Conservation (phyloP, 2,329 filamentous ascomycete species). For the Phaeosphaeriaceae sp. region DNA sequence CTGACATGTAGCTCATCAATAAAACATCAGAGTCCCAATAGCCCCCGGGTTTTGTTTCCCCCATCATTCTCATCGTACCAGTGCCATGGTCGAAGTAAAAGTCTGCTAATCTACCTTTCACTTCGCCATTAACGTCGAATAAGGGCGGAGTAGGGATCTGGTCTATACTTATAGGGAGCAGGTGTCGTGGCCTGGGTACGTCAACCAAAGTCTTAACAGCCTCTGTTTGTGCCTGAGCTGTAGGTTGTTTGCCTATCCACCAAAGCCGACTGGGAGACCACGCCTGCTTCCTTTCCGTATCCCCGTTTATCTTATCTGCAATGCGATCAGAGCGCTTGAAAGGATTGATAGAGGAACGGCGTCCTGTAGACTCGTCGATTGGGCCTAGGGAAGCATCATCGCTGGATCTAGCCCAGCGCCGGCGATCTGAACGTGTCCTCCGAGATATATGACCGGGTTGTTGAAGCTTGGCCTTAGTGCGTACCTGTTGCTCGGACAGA, state of each 20-base stretch:
- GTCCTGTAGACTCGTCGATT: background rate
- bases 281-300: constrained; percentile 3
- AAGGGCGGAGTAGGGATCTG: constrained; percentile 37
- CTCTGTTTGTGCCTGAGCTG: background rate
- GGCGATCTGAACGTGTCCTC: constrained; percentile 19
- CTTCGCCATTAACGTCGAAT: constrained; percentile 28
- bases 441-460: constrained; percentile 21
- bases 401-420: constrained; percentile 28
- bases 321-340: constrained; percentile 29
- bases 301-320: constrained; percentile 6
- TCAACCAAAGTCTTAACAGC: background rate
- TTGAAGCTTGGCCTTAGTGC: constrained; percentile 18
- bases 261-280: constrained; percentile 1
- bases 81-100: constrained; percentile 39
- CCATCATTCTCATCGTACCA: constrained; percentile 16
- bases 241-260: constrained; percentile 10
- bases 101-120: constrained; percentile 38
- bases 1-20: constrained; percentile 38
- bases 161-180: constrained; percentile 31
- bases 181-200: background rate
- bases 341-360: constrained; percentile 19
- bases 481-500: constrained; percentile 12
- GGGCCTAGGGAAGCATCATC: constrained; percentile 12
- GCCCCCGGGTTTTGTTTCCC: constrained; percentile 20
- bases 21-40: constrained; percentile 46